Percentiles rank a stretch among this genome's conserved stretches.
Evolutionary conservation across 208 protist genomes (phyloP).

Genomic region (Vickermania ingenoplastis): DNA sequence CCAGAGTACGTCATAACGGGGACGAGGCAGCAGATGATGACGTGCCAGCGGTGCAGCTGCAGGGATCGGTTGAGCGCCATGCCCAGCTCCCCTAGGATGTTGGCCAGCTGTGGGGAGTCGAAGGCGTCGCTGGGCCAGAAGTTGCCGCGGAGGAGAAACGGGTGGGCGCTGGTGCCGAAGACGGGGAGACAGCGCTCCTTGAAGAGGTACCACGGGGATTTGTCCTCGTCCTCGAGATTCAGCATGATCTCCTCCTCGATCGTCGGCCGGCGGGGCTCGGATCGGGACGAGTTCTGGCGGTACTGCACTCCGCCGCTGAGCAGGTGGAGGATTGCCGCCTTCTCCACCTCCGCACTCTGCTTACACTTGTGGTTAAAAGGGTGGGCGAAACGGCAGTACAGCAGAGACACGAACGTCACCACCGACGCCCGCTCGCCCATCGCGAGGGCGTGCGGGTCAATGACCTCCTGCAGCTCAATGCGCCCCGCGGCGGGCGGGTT

Average conservation of each 20-base stretch:
- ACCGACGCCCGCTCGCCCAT: conserved; percentile 47
- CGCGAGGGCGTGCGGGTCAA: conserved; percentile 66
- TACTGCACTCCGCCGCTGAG: conserved; percentile 42
- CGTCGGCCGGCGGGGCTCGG: neutral
- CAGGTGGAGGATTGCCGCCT: conserved; percentile 50
- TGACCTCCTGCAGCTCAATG: conserved; percentile 57
- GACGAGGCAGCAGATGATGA: conserved; percentile 70
- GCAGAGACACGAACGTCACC: conserved; percentile 69
- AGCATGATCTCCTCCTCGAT: conserved; percentile 37
- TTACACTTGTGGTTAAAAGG: conserved; percentile 84
- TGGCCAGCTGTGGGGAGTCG: conserved; percentile 64
- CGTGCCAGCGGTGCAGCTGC: conserved; percentile 80
- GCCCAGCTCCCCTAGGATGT: conserved; percentile 62
- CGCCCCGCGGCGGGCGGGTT: conserved; percentile 19
- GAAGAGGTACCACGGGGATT: conserved; percentile 84
- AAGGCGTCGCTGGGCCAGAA: conserved; percentile 84
- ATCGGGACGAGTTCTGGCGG: conserved; percentile 4
- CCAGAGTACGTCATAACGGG: conserved; percentile 71
- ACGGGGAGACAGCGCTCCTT: conserved; percentile 70
- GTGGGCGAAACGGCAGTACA: conserved; percentile 82
- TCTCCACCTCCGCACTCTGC: conserved; percentile 52
- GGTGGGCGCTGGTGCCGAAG: conserved; percentile 62
- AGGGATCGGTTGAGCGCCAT: conserved; percentile 75
- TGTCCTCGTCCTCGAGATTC: conserved; percentile 71
- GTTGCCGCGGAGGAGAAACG: conserved; percentile 78